A percentile compares a stretch with the other conserved stretches of the same genome.
Evolutionary conservation across 2,329 filamentous ascomycete genomes (phyloP).

Genomic region (Biscogniauxia mediterranea): DNA sequence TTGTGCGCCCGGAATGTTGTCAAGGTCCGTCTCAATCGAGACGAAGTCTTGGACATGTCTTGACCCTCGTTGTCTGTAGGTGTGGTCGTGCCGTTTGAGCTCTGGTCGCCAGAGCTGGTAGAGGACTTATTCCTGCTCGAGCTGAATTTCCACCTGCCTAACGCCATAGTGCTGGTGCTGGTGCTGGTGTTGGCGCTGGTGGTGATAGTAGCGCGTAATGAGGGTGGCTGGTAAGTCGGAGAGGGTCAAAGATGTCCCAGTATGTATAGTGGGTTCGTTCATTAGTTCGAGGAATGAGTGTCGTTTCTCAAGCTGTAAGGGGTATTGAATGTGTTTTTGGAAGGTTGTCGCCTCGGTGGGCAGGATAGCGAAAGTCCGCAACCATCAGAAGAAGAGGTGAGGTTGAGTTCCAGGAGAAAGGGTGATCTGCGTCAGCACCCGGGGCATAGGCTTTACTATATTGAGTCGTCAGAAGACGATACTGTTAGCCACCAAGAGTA

Average conservation of each 20-base stretch:
- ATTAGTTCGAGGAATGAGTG: neutral
- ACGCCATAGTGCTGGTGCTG: conserved; percentile 6
- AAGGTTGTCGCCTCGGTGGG: neutral
- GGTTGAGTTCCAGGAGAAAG: neutral
- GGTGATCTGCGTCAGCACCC: conserved; percentile 7
- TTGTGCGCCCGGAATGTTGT: conserved; percentile 19
- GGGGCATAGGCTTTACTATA: neutral
- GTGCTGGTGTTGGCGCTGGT: no score
- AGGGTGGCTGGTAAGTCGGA: neutral
- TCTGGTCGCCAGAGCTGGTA: conserved; percentile 22
- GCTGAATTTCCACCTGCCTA: conserved; percentile 17
- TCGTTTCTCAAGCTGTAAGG: neutral
- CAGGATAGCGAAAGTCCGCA: neutral
- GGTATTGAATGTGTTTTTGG: neutral
- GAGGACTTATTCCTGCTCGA: conserved; percentile 18
- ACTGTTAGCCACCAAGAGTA: neutral
- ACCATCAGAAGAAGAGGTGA: neutral
- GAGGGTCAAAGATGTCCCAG: neutral
- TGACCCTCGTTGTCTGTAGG: conserved; percentile 20
- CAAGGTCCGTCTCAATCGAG: conserved; percentile 22
- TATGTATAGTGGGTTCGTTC: neutral
- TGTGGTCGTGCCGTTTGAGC: conserved; percentile 22
- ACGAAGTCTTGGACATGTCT: conserved; percentile 19
- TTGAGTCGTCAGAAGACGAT: neutral
- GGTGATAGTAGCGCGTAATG: neutral